These are phyloP conservation scores for Penicillium lividum DNA, from an alignment of 495 filamentous ascomycete species.

Conservation along the genomic window DNA sequence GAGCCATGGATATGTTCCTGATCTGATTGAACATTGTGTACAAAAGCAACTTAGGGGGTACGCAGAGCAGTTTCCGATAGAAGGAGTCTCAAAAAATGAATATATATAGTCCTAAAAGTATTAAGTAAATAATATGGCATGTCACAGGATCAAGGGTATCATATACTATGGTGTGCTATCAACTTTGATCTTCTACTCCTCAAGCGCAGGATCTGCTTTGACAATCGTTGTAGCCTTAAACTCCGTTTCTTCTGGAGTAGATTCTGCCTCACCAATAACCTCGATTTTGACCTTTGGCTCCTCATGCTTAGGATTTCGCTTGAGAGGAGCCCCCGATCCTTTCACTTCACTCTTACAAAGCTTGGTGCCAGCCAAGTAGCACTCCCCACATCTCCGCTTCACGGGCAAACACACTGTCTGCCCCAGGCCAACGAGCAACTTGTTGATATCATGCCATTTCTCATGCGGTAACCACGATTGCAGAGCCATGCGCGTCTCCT, in stretches of 20 bases:
- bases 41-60: too few species aligned
- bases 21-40: too few species aligned
- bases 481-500: conserved; percentile 77
- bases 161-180: conserved; percentile 19
- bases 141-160: background rate
- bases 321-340: conserved; percentile 19
- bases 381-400: conserved; percentile 78
- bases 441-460: conserved; percentile 93
- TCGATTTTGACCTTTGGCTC: conserved; percentile 37
- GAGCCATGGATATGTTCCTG: too few species aligned
- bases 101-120: background rate
- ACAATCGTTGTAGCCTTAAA: background rate
- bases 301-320: conserved; percentile 45
- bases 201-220: conserved; percentile 1
- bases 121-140: too few species aligned
- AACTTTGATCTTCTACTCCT: conserved; percentile 12
- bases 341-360: conserved; percentile 71
- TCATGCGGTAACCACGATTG: conserved; percentile 85
- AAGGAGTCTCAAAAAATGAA: background rate
- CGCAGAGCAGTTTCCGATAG: too few species aligned
- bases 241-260: conserved; percentile 38
- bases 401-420: conserved; percentile 86
- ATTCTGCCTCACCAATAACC: conserved; percentile 16
- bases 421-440: conserved; percentile 86
- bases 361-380: conserved; percentile 68